These are phyloP conservation scores for Limtongia smithiae DNA, from an alignment of 805 yeast species.

Conservation along the genomic window DNA sequence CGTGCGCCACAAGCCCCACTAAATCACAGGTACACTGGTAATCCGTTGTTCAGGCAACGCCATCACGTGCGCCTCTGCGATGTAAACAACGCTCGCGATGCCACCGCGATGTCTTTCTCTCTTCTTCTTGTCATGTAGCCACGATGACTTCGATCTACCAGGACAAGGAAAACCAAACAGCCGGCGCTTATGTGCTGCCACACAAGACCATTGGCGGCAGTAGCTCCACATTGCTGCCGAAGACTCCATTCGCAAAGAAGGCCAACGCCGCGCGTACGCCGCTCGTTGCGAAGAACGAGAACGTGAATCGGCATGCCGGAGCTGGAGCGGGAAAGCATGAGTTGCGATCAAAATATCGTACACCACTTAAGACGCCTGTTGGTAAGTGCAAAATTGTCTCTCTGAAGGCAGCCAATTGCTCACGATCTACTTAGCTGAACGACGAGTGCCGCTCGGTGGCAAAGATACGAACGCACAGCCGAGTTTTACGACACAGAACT, in stretches of 20 bases:
- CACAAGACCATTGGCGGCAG: not conserved
- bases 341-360: not conserved
- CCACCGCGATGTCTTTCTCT: not conserved
- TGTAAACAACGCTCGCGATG: slow-evolving; percentile 1
- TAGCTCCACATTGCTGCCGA: slow-evolving; percentile 9
- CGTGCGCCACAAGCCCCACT: too few species aligned
- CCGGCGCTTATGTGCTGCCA: slow-evolving; percentile 2
- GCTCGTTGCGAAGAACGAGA: slow-evolving; percentile 18
- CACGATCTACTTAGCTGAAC: slow-evolving; percentile 7
- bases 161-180: slow-evolving; percentile 23
- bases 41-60: not conserved
- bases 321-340: not conserved
- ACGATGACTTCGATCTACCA: slow-evolving; percentile 21
- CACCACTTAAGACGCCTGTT: slow-evolving; percentile 22
- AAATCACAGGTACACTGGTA: too few species aligned
- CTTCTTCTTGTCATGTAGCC: not conserved
- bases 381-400: slow-evolving; percentile 4
- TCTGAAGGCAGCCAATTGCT: not conserved
- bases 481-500: not conserved
- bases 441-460: slow-evolving; percentile 29
- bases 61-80: too few species aligned
- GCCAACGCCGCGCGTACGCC: slow-evolving; percentile 13
- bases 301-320: slow-evolving; percentile 1
- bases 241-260: slow-evolving; percentile 20
- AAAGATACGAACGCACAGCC: slow-evolving; percentile 28